Evolutionary conservation across 148 eudicot species (phyloP).

Genomic region (Cornus kousa): DNA sequence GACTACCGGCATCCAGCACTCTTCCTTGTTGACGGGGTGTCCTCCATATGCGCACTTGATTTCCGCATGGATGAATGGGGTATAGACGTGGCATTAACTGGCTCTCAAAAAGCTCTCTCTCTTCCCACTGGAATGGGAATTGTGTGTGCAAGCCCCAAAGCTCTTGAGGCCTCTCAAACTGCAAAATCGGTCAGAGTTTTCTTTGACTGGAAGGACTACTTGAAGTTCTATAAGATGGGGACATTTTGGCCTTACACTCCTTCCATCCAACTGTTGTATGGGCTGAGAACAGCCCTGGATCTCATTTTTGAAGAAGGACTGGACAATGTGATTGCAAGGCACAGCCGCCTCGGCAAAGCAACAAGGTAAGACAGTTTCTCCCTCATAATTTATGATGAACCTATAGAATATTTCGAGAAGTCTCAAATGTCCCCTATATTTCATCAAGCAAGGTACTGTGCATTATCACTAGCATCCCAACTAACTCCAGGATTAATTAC

Average conservation of each 20-base stretch:
- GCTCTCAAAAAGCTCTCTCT: conserved; percentile 98
- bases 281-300: conserved; percentile 86
- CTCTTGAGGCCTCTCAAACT: conserved; percentile 78
- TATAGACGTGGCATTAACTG: conserved; percentile 92
- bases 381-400: neutral
- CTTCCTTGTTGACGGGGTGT: conserved; percentile 89
- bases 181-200: conserved; percentile 88
- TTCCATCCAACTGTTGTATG: conserved; percentile 90
- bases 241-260: conserved; percentile 99
- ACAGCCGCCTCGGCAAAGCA: conserved; percentile 79
- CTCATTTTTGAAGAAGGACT: conserved; percentile 95
- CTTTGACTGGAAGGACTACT: conserved; percentile 97
- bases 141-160: conserved; percentile 92
- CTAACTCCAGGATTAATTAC: too few relatives aligned
- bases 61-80: conserved; percentile 99
- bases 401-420: neutral
- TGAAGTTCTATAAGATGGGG: conserved; percentile 90
- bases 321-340: conserved; percentile 94
- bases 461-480: neutral
- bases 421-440: neutral
- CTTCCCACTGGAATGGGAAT: conserved; percentile 95
- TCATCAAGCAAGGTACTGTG: neutral
- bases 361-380: conserved; percentile 51
- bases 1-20: conserved; percentile 96
- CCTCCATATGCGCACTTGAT: conserved; percentile 95